Conservation (phyloP, 1,284 basidiomycete species). For the Ceratorhiza oryzae-sativae region DNA sequence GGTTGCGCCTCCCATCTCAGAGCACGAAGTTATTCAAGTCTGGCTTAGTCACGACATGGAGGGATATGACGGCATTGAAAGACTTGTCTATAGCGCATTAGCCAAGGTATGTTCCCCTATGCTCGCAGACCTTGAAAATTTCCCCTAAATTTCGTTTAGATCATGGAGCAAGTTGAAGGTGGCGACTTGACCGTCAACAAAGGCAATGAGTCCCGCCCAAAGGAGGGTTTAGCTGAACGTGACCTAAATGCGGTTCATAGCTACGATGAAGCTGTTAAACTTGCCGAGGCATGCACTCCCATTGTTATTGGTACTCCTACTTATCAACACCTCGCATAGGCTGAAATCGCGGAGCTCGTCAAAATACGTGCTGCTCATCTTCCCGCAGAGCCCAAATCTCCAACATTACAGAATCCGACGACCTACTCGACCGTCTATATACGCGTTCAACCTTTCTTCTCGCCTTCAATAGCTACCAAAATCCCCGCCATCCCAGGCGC, state of each 20-base stretch:
- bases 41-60: conserved; percentile 96
- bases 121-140: neutral
- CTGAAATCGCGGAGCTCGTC: conserved; percentile 78
- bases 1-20: conserved; percentile 96
- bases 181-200: conserved; percentile 90
- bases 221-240: conserved; percentile 58
- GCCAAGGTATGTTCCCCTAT: conserved; percentile 63
- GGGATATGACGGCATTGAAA: conserved; percentile 94
- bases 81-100: conserved; percentile 90
- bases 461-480: conserved; percentile 48
- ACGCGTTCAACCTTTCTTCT: conserved; percentile 88
- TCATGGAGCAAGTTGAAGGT: conserved; percentile 93
- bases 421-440: conserved; percentile 92
- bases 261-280: conserved; percentile 80
- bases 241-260: conserved; percentile 86
- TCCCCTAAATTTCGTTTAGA: conserved; percentile 55
- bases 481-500: conserved; percentile 53
- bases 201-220: conserved; percentile 76
- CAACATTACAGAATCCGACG: conserved; percentile 69
- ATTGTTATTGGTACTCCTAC: neutral
- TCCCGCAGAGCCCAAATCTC: conserved; percentile 50
- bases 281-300: conserved; percentile 67
- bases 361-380: conserved; percentile 59
- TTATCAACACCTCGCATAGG: conserved; percentile 55
- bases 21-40: conserved; percentile 96